Base-by-base conservation (phyloP, 2,329 filamentous ascomycete genomes). In the Colletotrichum eremochloae region DNA sequence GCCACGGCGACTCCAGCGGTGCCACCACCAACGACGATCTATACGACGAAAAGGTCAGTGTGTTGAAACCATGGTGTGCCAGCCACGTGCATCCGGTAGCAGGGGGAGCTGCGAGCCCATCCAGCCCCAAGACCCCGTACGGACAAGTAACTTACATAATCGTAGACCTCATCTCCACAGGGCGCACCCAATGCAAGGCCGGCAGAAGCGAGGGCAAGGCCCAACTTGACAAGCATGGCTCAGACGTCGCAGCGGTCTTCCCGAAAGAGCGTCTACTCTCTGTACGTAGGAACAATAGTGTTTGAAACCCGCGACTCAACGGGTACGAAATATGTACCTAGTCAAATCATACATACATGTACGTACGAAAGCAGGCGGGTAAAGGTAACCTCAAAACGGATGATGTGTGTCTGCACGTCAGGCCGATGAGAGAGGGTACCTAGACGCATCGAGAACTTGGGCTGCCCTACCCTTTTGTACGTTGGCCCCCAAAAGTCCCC, bases 1-100 rank as follows among this genome's bases (percentile, higher is more conserved):
- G 81, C 80, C 5, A 82, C 74, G 6, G 80, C 79, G 20, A 75
- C 61, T 29, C 81, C 80, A 11, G 80, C 80, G 11, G 80, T 81
- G 42, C 81, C 81, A 50, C 80, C 80, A 42, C 80, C 80, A 5
- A 81, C 77, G 63, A 81, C 76, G 71, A 81, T 75, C 74, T 76
- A 46, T 29, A 36, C 20, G 44, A 18, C 24, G 38, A 18, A 46
- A 46, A 55, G 48, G 55, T 52, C n/a, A 61, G 67, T 61, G 38
- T 69, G 29, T 68, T 31, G 5, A 36, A 9, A 7, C 7, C 9
- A 15, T 42, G 33, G 14, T 20, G 4, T 29, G 33, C n/a, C 12
- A 33, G 60, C 60, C 62, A 44, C 44, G 33, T 50, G 14, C 14
- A 57, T 42, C 44, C 20, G 6, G 46, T 20, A 12, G 8, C 36